Evolutionary conservation across 805 yeast species (phyloP).

Genomic region (Saccharomyces jurei): DNA sequence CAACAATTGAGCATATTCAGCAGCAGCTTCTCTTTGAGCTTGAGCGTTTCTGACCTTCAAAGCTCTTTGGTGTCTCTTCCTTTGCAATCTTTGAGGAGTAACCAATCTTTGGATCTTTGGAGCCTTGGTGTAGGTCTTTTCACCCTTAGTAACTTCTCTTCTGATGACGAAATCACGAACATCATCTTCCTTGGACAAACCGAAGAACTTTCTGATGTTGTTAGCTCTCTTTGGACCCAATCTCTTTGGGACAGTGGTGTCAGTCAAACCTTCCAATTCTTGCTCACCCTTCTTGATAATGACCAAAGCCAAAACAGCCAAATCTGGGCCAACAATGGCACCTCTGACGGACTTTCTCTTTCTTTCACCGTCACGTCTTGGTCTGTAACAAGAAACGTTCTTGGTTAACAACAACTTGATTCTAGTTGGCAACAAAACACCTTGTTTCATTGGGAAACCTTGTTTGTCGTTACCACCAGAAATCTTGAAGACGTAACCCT

Average conservation of each 20-base stretch:
- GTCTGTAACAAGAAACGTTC: constrained; percentile 98
- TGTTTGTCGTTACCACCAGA: constrained; percentile 99
- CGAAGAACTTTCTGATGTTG: constrained; percentile 99
- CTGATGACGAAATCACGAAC: constrained; percentile 82
- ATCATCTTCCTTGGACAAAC: constrained; percentile 48
- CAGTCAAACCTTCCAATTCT: constrained; percentile 94
- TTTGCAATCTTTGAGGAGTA: constrained; percentile 97
- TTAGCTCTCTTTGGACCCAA: constrained; percentile 99
- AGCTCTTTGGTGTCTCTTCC: constrained; percentile 95
- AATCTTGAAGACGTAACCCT: constrained; percentile 97
- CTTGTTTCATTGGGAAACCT: constrained; percentile 99
- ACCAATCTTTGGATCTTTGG: constrained; percentile 99
- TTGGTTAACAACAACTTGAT: constrained; percentile 88
- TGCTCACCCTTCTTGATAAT: constrained; percentile 95
- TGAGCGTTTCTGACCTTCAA: constrained; percentile 94
- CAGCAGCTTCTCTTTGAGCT: constrained; percentile 99
- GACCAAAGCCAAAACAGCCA: constrained; percentile 89
- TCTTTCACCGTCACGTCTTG: constrained; percentile 99
- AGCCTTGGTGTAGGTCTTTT: constrained; percentile 98
- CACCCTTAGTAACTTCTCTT: constrained; percentile 97
- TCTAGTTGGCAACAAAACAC: constrained; percentile 99
- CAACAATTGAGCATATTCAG: constrained; percentile 97
- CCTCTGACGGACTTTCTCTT: constrained; percentile 99
- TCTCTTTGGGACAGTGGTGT: constrained; percentile 93
- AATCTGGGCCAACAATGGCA: constrained; percentile 95